Base-by-base conservation (phyloP, 495 filamentous ascomycete genomes). In the Hypoxylon fragiforme region DNA sequence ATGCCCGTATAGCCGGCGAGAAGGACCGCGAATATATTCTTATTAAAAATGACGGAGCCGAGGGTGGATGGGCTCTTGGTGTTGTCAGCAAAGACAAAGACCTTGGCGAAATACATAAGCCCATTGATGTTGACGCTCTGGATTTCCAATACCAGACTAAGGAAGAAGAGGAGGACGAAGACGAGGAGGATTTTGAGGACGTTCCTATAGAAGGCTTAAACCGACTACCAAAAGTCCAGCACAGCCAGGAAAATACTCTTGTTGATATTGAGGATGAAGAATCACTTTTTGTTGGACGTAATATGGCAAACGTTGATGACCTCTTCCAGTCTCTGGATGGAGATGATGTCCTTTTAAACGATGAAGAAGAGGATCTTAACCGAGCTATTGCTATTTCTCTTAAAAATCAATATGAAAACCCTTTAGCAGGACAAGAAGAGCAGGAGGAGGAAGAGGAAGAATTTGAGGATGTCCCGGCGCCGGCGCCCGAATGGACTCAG, bases 31-130 rank as follows among this genome's bases (percentile, higher is more conserved):
- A 98, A 69, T 98, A 98, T 66, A 90, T 97, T 24, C 77, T 98
- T 2, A 92, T 98, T 21, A 95, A 92, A 69, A 96, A 98, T 63
- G 89, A 89, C 43, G 88, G 89, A 3, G 89, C 92, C 7, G 94
- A 95, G 70, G 95, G 95, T 34, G 94, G 94, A n/a, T 98, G 91
- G 91, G 91, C 91, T 1, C 74, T 98, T 9, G 94, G 94, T 35
- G 94, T 98, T 28, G 91, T 98, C 15, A 88, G 85, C 20, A 88
- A 73, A 38, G 82, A 90, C 35, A 95, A 87, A 63, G 80, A 87
- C 28, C 79, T 82, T 43, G 90, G 90, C 0, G 75, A 86, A 32
- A 78, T 81, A 39, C 83, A 85, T 44, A 92, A 86, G 63, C 92
- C 94, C 1, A 97, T 98, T 51, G 89, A 96, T 71, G 81, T 97